A percentile compares a stretch with the other conserved stretches of the same genome.
Evolutionary conservation across 108 stramenopile species (phyloP).

Genomic region (Aurantiochytrium sp.): DNA sequence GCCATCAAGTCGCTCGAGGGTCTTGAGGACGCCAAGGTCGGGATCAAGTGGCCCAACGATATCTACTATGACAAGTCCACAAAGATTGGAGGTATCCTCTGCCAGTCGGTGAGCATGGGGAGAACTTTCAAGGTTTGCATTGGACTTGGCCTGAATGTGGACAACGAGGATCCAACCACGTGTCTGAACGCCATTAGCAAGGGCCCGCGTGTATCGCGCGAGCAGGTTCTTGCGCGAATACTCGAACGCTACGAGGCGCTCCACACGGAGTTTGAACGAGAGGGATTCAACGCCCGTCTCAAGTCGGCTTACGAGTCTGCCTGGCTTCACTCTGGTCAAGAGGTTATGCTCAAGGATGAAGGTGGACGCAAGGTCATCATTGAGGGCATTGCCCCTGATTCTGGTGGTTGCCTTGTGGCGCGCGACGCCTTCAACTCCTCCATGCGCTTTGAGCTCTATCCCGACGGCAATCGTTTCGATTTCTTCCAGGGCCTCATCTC

Average conservation of each 20-base stretch:
- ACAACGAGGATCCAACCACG: background rate
- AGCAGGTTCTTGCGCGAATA: slow-evolving; percentile 3
- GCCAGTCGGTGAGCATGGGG: background rate
- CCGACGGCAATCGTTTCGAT: slow-evolving; percentile 4
- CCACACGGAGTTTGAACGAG: background rate
- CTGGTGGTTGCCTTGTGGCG: background rate
- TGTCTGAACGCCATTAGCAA: background rate
- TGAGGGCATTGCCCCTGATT: background rate
- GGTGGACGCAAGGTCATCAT: background rate
- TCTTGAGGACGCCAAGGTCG: background rate
- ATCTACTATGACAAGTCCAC: background rate
- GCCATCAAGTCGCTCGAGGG: background rate
- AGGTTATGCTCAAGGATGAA: background rate
- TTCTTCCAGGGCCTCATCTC: slow-evolving; percentile 18
- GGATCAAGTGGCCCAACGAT: slow-evolving; percentile 11
- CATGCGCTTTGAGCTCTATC: background rate
- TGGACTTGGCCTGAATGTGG: background rate
- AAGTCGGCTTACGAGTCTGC: background rate
- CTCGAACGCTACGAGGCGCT: background rate
- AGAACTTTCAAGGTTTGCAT: background rate
- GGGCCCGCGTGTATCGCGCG: background rate
- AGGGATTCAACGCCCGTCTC: background rate
- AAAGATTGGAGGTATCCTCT: background rate
- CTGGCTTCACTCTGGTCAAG: background rate
- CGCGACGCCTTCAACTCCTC: background rate